Conservation (phyloP, 202 grass and related monocot genomes). For the Panicum virgatum region DNA sequence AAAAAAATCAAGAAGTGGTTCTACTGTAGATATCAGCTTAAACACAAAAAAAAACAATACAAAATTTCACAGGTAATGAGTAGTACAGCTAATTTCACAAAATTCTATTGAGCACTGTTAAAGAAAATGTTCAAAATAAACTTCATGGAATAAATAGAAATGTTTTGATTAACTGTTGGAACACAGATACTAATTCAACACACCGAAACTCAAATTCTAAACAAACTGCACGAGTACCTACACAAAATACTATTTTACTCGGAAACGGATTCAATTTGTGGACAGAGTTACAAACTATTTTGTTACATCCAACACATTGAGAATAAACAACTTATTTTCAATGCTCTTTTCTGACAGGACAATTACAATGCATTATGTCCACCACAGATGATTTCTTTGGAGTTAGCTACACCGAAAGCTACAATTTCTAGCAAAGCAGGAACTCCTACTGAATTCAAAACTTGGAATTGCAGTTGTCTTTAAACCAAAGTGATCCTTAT, state of each 20-base stretch:
- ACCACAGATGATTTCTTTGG: constrained; percentile 8
- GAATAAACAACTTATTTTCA: neutral
- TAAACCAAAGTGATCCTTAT: neutral
- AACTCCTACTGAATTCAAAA: neutral
- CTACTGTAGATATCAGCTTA: neutral
- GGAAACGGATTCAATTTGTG: neutral
- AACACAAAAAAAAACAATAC: neutral
- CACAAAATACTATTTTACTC: neutral
- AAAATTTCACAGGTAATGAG: neutral
- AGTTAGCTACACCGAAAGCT: neutral
- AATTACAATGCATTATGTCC: neutral
- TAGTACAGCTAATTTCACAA: neutral
- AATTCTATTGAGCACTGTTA: neutral
- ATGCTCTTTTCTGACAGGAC: neutral
- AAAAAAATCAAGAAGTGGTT: neutral
- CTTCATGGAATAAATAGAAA: constrained; percentile 14
- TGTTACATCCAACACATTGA: neutral
- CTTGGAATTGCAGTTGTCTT: neutral
- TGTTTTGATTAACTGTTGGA: neutral
- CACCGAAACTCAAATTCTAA: neutral
- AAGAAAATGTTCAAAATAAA: neutral
- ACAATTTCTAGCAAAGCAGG: neutral
- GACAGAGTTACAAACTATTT: neutral
- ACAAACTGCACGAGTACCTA: neutral
- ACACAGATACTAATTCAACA: constrained; percentile 12